Percentiles rank a stretch among this genome's conserved stretches.
These are phyloP conservation scores for Mycena citricolor DNA, from an alignment of 1,284 basidiomycete species.

Conservation along the genomic window DNA sequence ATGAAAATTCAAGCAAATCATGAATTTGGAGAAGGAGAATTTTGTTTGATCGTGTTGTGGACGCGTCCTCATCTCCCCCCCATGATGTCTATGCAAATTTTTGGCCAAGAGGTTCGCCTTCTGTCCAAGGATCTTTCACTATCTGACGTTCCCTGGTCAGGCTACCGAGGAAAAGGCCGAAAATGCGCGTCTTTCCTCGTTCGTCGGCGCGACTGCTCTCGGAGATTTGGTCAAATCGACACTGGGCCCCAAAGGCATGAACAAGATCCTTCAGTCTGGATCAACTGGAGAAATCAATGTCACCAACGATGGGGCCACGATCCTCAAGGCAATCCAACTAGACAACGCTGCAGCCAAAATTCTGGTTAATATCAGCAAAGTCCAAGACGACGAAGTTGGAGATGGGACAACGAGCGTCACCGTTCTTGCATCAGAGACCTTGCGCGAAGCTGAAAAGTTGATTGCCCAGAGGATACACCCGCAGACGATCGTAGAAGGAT, in stretches of 20 bases:
- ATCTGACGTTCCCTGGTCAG: conserved; percentile 41
- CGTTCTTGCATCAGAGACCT: conserved; percentile 88
- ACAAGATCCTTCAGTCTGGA: conserved; percentile 91
- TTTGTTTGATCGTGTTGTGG: conserved; percentile 5
- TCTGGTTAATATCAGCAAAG: conserved; percentile 99
- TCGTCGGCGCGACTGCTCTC: conserved; percentile 94
- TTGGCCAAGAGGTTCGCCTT: conserved; percentile 25
- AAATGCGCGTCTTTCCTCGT: conserved; percentile 97
- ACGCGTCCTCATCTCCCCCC: conserved; percentile 9
- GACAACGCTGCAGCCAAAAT: conserved; percentile 99
- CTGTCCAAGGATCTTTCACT: not conserved
- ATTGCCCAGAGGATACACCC: conserved; percentile 94
- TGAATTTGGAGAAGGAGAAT: no score
- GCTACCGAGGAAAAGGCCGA: conserved; percentile 98
- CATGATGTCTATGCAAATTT: conserved; percentile 37
- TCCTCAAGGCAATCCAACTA: conserved; percentile 94
- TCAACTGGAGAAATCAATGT: conserved; percentile 94
- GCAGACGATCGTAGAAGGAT: conserved; percentile 99
- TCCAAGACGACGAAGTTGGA: conserved; percentile 98
- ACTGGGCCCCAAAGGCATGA: conserved; percentile 96
- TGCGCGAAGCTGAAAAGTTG: conserved; percentile 95
- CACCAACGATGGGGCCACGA: conserved; percentile 98
- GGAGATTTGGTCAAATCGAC: conserved; percentile 99
- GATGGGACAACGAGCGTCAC: conserved; percentile 97
- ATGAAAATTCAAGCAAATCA: no score